Base-by-base conservation (phyloP, 176 grass and related monocot genomes). In the Melocanna baccifera region DNA sequence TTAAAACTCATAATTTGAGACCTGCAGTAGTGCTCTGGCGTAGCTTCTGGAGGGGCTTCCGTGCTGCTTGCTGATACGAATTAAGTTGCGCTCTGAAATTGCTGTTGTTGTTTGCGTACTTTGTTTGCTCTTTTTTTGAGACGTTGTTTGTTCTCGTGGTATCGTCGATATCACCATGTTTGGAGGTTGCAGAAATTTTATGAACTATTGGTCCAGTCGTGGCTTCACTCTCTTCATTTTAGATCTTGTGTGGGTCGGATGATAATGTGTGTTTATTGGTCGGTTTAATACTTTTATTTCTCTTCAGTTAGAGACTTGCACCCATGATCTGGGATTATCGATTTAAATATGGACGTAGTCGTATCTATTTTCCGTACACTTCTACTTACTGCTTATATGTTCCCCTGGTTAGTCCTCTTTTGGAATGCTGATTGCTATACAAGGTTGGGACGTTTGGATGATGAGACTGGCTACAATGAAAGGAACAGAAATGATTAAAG, bases 351-450 rank as follows among this genome's bases (percentile, higher is more conserved):
- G 28, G 5, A 12, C 37, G 6, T 67, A 19, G 59, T 26, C 14
- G 79, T 79, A 10, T 79, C 5, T 73, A 62, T 52, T 58, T 9
- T 79, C 79, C 58, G 74, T 86, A 79, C 74, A 74, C 15, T 83
- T 74, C 18, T 67, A 80, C n/a, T 80, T 50, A 7, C 39, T 62
- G 78, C 77, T 20, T 83, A 62, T 26, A 51, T 76, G 55, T 50
- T 80, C 46, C 76, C 62, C 28, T 50, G 29, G 77, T 71, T 69
- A 89, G 40, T 34, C 13, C 53, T 56, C 5, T 55, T 34, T n/a
- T 63, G 75, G 53, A 63, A 75, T 74, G 68, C 23, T 73, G 32
- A 51, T 74, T 51, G 6, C 53, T 61, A 71, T 62, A 69, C 7
- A 34, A 65, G 1, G 48, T 40, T 89, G 47, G 16, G 10, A 4